Conservation (phyloP, 2,329 filamentous ascomycete species). For the Leptographium lundbergii region DNA sequence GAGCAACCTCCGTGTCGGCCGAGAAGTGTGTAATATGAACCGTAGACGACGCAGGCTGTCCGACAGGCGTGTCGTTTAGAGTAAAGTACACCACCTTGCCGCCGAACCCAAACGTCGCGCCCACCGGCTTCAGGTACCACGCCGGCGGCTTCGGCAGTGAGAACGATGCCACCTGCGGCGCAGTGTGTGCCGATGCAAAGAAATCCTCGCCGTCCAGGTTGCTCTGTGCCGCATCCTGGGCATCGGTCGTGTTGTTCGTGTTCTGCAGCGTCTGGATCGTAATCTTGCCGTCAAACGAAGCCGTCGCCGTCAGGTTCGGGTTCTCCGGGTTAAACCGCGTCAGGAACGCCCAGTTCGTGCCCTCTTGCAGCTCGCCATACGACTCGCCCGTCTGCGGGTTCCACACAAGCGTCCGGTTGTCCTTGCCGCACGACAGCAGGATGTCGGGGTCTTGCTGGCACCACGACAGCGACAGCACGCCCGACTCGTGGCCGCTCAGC, state of each 20-base stretch:
- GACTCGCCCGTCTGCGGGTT: slow-evolving; percentile 83
- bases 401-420: slow-evolving; percentile 92
- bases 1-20: slow-evolving; percentile 73
- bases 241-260: slow-evolving; percentile 57
- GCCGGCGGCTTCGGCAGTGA: slow-evolving; percentile 74
- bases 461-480: slow-evolving; percentile 90
- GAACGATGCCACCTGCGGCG: slow-evolving; percentile 84
- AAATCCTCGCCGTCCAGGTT: slow-evolving; percentile 87
- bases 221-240: slow-evolving; percentile 52
- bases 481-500: slow-evolving; percentile 84
- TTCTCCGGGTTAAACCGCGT: slow-evolving; percentile 91
- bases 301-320: slow-evolving; percentile 82
- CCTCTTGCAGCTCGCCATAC: slow-evolving; percentile 87
- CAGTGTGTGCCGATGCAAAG: slow-evolving; percentile 84
- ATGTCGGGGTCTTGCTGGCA: slow-evolving; percentile 83
- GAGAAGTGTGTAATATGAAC: slow-evolving; percentile 80
- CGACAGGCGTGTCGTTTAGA: slow-evolving; percentile 42
- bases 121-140: slow-evolving; percentile 77
- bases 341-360: slow-evolving; percentile 99
- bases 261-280: slow-evolving; percentile 88
- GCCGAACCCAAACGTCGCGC: slow-evolving; percentile 88
- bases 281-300: slow-evolving; percentile 95
- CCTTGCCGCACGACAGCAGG: slow-evolving; percentile 86
- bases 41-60: slow-evolving; percentile 58
- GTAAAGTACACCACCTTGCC: slow-evolving; percentile 77